Conservation (phyloP, 202 grass and related monocot species). For the Carex arenaria region DNA sequence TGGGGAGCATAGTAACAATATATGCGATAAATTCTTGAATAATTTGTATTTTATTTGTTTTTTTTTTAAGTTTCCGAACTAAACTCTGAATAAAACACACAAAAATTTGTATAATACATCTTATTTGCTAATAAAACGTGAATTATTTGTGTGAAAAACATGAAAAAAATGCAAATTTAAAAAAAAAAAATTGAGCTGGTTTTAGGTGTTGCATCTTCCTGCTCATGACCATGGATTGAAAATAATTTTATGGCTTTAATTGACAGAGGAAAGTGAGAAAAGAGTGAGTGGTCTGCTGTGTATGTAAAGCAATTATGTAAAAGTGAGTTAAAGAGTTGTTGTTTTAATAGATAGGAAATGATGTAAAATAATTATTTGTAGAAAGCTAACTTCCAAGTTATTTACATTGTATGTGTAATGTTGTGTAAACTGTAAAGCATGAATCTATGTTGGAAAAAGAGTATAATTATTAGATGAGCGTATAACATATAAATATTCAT, state of each 20-base stretch:
- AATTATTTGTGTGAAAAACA: background rate
- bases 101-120: too few relatives aligned
- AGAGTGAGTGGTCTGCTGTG: constrained; percentile 12
- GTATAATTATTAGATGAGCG: background rate
- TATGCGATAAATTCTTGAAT: too few relatives aligned
- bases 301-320: constrained; percentile 19
- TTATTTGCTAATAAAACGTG: too few relatives aligned
- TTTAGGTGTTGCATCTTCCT: constrained; percentile 80
- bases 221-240: constrained; percentile 74
- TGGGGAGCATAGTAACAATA: too few relatives aligned
- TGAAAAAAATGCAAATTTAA: too few relatives aligned
- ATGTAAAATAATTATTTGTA: too few relatives aligned
- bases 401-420: background rate
- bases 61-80: too few relatives aligned
- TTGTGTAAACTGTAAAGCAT: constrained; percentile 9
- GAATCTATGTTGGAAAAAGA: background rate
- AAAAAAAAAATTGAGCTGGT: constrained; percentile 23
- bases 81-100: too few relatives aligned
- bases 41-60: too few relatives aligned
- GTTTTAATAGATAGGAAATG: too few relatives aligned
- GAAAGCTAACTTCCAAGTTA: background rate
- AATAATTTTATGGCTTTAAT: constrained; percentile 24
- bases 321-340: too few relatives aligned
- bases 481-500: background rate
- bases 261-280: constrained; percentile 25